phyloP scores from a whole-genome alignment of 2,329 filamentous ascomycete species.

The Torrubiella hemipterigena region DNA sequence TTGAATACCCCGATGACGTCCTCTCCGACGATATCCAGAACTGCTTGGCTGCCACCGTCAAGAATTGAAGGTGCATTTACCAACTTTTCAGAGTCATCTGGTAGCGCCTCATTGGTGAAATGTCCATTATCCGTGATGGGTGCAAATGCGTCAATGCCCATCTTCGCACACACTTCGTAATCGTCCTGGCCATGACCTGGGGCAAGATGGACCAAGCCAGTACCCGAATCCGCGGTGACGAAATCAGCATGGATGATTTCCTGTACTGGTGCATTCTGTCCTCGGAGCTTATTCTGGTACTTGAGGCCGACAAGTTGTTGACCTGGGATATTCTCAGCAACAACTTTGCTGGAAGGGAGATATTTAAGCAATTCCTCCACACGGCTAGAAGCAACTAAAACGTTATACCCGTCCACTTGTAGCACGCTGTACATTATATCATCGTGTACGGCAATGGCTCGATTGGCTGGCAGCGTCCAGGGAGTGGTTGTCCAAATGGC shows the following conservation, averaged over 20 bases:
- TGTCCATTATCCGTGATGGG: slow-evolving; percentile 72
- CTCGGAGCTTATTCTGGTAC: slow-evolving; percentile 62
- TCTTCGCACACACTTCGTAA: slow-evolving; percentile 65
- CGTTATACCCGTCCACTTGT: slow-evolving; percentile 39
- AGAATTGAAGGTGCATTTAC: slow-evolving; percentile 57
- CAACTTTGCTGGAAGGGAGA: slow-evolving; percentile 38
- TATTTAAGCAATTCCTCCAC: slow-evolving; percentile 44
- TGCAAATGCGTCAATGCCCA: slow-evolving; percentile 64
- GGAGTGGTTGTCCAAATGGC: slow-evolving; percentile 98
- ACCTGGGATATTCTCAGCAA: slow-evolving; percentile 49
- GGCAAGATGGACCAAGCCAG: slow-evolving; percentile 87
- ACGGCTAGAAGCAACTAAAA: slow-evolving; percentile 62
- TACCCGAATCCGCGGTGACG: slow-evolving; percentile 81
- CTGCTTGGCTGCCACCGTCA: slow-evolving; percentile 53
- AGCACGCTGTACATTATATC: slow-evolving; percentile 65
- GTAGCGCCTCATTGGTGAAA: slow-evolving; percentile 72
- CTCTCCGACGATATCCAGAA: slow-evolving; percentile 56
- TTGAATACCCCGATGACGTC: slow-evolving; percentile 58
- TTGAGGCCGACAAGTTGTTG: slow-evolving; percentile 50
- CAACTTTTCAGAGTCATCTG: slow-evolving; percentile 54
- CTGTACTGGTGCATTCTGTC: slow-evolving; percentile 41
- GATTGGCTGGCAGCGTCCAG: slow-evolving; percentile 92
- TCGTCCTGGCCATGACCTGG: slow-evolving; percentile 96
- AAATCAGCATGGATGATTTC: slow-evolving; percentile 76
- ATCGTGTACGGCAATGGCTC: slow-evolving; percentile 70